Base-by-base conservation (phyloP, 805 yeast genomes). In the Ogataea neopini region DNA sequence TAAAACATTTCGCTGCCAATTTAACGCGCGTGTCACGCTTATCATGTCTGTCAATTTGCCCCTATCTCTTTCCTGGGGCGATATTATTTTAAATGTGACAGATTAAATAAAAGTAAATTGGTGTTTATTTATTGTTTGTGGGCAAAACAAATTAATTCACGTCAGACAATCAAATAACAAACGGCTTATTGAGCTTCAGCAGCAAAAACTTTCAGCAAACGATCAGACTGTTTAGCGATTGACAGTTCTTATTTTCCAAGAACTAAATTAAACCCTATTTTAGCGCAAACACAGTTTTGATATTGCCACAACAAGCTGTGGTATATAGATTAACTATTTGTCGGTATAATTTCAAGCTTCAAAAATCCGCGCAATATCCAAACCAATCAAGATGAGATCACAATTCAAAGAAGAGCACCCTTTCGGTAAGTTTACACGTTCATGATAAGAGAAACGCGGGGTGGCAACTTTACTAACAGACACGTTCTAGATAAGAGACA, bases 351-450 rank as follows among this genome's bases (percentile, higher is more conserved):
- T 15, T 30, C 4, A n/a, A 6, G 34, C 34, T 3, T 5, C 17
- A 14, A n/a, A n/a, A 30, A 6, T 4, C 7, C 19, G 26, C 26
- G 26, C 23, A 35, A 37, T 14, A n/a, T 13, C 6, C 35, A 19
- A 28, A 3, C 8, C 14, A 17, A 18, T 15, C 15, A 14, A 61
- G 44, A 88, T 88, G 96, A 86, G 94, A 73, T 88, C 95, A 47
- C 91, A 88, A 75, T 88, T 88, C 70, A 88, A 89, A 73, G 96
- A 88, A 80, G 97, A 94, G 66, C 92, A 88, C 71, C 88, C 98
- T 46, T 88, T 92, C 69, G 96, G 89, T 83, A 74, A 50, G 88
- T 80, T 48, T 3, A 3, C 11, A 15, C 13, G 17, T 11, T 22
- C 8, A 22, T 19, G 40, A 11, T 39, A 23, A 14, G 23, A 17